Evolutionary conservation across 805 yeast genomes (phyloP).

Genomic region (Lipomyces lipofer): DNA sequence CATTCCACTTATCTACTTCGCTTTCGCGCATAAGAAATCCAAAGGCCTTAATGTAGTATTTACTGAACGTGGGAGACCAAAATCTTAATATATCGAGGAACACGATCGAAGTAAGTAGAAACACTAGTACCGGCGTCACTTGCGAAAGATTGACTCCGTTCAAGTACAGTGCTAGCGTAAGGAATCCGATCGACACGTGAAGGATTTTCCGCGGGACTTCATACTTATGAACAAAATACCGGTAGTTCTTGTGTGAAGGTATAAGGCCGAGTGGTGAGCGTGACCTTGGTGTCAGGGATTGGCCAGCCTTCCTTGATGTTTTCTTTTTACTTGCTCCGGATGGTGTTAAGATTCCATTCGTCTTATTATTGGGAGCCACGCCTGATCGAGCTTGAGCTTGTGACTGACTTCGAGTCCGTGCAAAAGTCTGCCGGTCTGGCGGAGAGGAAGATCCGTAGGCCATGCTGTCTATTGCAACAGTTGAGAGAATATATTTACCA

Average conservation of each 20-base stretch:
- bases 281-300: slow-evolving; percentile 32
- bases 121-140: slow-evolving; percentile 60
- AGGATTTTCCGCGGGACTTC: slow-evolving; percentile 86
- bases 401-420: background rate
- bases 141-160: slow-evolving; percentile 55
- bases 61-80: slow-evolving; percentile 60
- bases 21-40: slow-evolving; percentile 84
- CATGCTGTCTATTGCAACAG: background rate
- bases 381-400: background rate
- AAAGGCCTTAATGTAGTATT: slow-evolving; percentile 60
- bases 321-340: background rate
- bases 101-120: slow-evolving; percentile 58
- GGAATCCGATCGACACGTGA: slow-evolving; percentile 85
- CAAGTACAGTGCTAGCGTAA: slow-evolving; percentile 73
- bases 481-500: too few species aligned
- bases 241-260: slow-evolving; percentile 30
- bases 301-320: background rate
- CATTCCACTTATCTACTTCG: slow-evolving; percentile 73
- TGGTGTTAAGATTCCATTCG: background rate
- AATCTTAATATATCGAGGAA: slow-evolving; percentile 70
- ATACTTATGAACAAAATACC: slow-evolving; percentile 62
- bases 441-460: background rate
- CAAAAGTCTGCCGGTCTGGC: background rate
- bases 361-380: background rate
- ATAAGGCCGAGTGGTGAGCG: slow-evolving; percentile 34